Conservation (phyloP, 2,329 filamentous ascomycete species). For the Verticillium longisporum region DNA sequence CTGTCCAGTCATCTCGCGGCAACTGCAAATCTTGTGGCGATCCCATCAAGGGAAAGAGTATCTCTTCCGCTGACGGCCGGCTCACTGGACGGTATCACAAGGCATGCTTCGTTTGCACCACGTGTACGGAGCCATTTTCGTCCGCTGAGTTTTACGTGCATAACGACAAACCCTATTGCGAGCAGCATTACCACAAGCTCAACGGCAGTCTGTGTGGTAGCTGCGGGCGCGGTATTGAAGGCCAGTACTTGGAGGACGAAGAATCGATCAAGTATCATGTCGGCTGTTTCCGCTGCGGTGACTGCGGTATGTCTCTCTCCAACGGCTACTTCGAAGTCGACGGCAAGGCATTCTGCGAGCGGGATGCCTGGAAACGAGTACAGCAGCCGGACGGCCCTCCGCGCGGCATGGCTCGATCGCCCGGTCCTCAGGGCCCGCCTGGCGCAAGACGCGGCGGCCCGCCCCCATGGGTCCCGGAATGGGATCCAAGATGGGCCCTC, state of each 20-base stretch:
- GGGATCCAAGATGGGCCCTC: constrained; percentile 7
- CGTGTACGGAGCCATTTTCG: constrained; percentile 72
- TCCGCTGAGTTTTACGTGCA: constrained; percentile 92
- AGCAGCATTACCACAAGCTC: constrained; percentile 84
- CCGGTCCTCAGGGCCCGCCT: constrained; percentile 9
- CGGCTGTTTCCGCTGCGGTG: constrained; percentile 75
- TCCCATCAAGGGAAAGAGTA: constrained; percentile 79
- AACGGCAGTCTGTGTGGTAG: constrained; percentile 79
- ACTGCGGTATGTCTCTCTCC: constrained; percentile 66
- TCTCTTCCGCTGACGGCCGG: constrained; percentile 88
- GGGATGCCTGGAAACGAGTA: constrained; percentile 63
- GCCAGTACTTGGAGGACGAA: constrained; percentile 85
- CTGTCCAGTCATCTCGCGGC: constrained; percentile 48
- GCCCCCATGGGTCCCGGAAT: constrained; percentile 3
- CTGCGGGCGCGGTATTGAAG: constrained; percentile 84
- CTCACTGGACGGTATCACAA: constrained; percentile 93
- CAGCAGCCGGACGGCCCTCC: constrained; percentile 20
- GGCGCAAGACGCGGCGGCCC: constrained; percentile 1
- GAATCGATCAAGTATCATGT: constrained; percentile 74
- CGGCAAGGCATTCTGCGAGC: constrained; percentile 76
- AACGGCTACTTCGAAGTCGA: constrained; percentile 90
- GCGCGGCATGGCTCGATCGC: constrained; percentile 7
- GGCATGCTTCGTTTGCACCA: constrained; percentile 85
- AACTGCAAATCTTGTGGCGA: constrained; percentile 77
- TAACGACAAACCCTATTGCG: constrained; percentile 81